Evolutionary conservation across 768 basidiomycete genomes (phyloP).

Genomic region (Paxillus ammoniavirescens): DNA sequence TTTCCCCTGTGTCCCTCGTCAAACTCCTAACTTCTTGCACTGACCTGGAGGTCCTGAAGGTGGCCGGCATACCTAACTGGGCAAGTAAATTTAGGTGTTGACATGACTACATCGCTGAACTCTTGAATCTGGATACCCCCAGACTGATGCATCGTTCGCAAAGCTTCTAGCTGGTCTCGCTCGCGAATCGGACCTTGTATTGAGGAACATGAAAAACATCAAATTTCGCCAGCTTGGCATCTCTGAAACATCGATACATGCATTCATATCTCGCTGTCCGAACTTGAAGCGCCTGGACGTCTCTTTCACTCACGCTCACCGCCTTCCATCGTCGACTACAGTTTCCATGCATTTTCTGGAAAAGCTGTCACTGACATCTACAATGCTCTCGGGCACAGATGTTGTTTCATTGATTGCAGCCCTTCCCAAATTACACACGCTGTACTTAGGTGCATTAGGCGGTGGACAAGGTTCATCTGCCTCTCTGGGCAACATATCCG

Average conservation of each 20-base stretch:
- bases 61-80: slow-evolving; percentile 63
- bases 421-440: slow-evolving; percentile 43
- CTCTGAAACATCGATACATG: slow-evolving; percentile 46
- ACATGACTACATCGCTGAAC: neutral
- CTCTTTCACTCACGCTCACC: slow-evolving; percentile 59
- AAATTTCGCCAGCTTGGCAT: slow-evolving; percentile 58
- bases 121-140: neutral
- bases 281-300: slow-evolving; percentile 55
- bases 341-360: slow-evolving; percentile 34
- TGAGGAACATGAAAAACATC: slow-evolving; percentile 47
- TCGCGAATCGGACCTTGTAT: slow-evolving; percentile 21
- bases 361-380: slow-evolving; percentile 67
- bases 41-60: slow-evolving; percentile 54
- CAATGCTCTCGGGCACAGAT: slow-evolving; percentile 39
- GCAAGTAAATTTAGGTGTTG: slow-evolving; percentile 32
- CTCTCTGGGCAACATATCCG: slow-evolving; percentile 44
- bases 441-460: slow-evolving; percentile 61
- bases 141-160: slow-evolving; percentile 59
- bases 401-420: slow-evolving; percentile 38
- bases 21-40: slow-evolving; percentile 38
- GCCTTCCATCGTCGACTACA: slow-evolving; percentile 20
- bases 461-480: slow-evolving; percentile 41
- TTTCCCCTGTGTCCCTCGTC: slow-evolving; percentile 46
- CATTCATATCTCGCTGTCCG: slow-evolving; percentile 46
- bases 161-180: slow-evolving; percentile 38